Evolutionary conservation across 805 yeast genomes (phyloP).

Genomic region (Alloascoidea africana): DNA sequence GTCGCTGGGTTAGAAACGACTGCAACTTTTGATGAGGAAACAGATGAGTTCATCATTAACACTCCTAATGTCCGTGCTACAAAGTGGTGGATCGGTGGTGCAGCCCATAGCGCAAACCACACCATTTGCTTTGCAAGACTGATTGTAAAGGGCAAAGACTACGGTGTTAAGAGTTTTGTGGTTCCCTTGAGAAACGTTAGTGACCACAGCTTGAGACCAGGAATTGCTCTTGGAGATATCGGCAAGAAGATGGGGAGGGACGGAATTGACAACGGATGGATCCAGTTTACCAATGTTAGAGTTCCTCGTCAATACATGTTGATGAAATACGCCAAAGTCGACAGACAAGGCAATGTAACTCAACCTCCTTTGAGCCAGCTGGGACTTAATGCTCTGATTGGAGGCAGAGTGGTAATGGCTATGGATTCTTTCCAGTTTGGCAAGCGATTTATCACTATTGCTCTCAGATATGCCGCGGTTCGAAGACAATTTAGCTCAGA

Average conservation of each 20-base stretch:
- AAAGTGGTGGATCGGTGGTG: slow-evolving; percentile 99
- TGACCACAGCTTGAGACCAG: slow-evolving; percentile 56
- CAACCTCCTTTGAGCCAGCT: slow-evolving; percentile 81
- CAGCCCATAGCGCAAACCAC: slow-evolving; percentile 89
- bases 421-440: slow-evolving; percentile 70
- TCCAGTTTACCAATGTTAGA: slow-evolving; percentile 71
- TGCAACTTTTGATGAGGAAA: slow-evolving; percentile 55
- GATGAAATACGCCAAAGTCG: slow-evolving; percentile 62
- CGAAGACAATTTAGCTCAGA: slow-evolving; percentile 66
- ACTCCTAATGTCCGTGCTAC: slow-evolving; percentile 91
- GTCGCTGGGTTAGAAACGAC: slow-evolving; percentile 92
- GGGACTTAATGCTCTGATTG: slow-evolving; percentile 74
- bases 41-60: slow-evolving; percentile 57
- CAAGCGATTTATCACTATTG: slow-evolving; percentile 69
- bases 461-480: slow-evolving; percentile 77
- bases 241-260: slow-evolving; percentile 95
- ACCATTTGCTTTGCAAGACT: slow-evolving; percentile 75
- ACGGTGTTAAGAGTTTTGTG: slow-evolving; percentile 85
- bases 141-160: slow-evolving; percentile 67
- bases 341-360: slow-evolving; percentile 51
- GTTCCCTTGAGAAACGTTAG: slow-evolving; percentile 74
- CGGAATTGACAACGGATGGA: slow-evolving; percentile 95
- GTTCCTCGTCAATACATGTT: slow-evolving; percentile 79
- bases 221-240: slow-evolving; percentile 78
- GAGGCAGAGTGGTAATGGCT: slow-evolving; percentile 87